phyloP scores from a whole-genome alignment of 352 stramenopile species.

The Phytophthora europaea region DNA sequence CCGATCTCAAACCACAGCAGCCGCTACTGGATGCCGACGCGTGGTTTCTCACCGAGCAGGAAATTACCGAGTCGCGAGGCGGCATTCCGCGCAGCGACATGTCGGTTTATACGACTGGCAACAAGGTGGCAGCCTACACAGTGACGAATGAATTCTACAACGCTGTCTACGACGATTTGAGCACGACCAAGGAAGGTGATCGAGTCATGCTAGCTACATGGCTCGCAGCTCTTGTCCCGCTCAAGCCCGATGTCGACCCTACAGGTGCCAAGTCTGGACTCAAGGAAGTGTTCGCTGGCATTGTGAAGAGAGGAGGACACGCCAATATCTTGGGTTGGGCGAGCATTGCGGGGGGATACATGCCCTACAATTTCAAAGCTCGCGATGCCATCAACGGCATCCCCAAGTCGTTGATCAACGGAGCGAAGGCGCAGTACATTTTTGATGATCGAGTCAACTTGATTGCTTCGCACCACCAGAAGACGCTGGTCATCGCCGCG shows the following conservation, averaged over 20 bases:
- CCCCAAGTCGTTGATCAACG: conserved; percentile 18
- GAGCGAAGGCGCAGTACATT: conserved; percentile 33
- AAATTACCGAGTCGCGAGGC: conserved; percentile 53
- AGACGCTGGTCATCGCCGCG: conserved; percentile 48
- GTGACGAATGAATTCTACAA: conserved; percentile 56
- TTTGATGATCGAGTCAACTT: conserved; percentile 62
- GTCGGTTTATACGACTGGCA: conserved; percentile 41
- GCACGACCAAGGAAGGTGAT: conserved; percentile 22
- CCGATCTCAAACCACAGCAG: conserved; percentile 31
- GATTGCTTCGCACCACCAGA: conserved; percentile 60
- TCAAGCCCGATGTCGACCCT: conserved; percentile 41
- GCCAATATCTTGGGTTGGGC: conserved; percentile 60
- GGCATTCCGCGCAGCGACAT: conserved; percentile 48
- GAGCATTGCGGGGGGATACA: conserved; percentile 52
- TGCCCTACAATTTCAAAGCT: conserved; percentile 42
- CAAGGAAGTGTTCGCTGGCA: conserved; percentile 39
- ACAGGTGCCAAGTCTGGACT: conserved; percentile 40
- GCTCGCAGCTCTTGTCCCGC: conserved; percentile 55
- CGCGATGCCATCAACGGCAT: conserved; percentile 55
- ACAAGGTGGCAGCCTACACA: conserved; percentile 51
- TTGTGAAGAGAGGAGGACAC: conserved; percentile 44
- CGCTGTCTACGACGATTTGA: conserved; percentile 50
- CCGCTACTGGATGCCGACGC: conserved; percentile 45
- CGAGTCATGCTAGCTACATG: conserved; percentile 55
- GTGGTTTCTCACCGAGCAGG: conserved; percentile 59